Evolutionary conservation across 805 yeast genomes (phyloP), one percentile per base, ranked within the genome.

Genomic region (Spathaspora girioi): DNA sequence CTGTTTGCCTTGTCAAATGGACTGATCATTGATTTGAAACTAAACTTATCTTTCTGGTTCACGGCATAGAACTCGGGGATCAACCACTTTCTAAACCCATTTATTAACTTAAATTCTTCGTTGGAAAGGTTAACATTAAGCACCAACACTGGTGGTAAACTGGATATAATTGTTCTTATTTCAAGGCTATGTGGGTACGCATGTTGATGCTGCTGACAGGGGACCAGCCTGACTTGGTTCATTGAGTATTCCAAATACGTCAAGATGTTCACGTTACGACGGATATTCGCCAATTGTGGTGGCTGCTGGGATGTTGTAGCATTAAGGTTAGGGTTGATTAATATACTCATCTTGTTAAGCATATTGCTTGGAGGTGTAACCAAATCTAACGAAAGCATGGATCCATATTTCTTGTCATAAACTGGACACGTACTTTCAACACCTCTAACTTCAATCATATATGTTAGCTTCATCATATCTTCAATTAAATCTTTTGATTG

Each of bases 61-160:
- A 46, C 49, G 2, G 67, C 63, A 59, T 77, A 84, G 62, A 86
- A 86, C 54, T 78, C 84, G 2, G 83, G 81, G 10, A 78, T 77
- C 2, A 87, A 64, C 91, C 92, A 86, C 29, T 78, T 76, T 46
- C 75, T 73, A 27, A 71, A 73, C 47, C 70, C 63, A 51, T 81
- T 76, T 3, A 84, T 76, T 35, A 71, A 66, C 43, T 74, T 75
- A 72, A 81, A 76, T 50, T 86, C 89, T 26, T 78, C 79, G 42
- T 77, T 77, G 17, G 74, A 64, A 47, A 87, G 68, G 47, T 80
- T 76, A 17, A 87, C 59, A 57, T 87, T 87, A 46, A 88, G 66
- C 2, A 85, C 76, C 31, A 90, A 63, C 10, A 89, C 73, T 1
- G 86, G 83, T 0, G 96, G 91, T 27, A 86, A 67, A 43, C 73